Base-by-base conservation (phyloP, 2,329 filamentous ascomycete species). In the Cordyceps cateniannulata region DNA sequence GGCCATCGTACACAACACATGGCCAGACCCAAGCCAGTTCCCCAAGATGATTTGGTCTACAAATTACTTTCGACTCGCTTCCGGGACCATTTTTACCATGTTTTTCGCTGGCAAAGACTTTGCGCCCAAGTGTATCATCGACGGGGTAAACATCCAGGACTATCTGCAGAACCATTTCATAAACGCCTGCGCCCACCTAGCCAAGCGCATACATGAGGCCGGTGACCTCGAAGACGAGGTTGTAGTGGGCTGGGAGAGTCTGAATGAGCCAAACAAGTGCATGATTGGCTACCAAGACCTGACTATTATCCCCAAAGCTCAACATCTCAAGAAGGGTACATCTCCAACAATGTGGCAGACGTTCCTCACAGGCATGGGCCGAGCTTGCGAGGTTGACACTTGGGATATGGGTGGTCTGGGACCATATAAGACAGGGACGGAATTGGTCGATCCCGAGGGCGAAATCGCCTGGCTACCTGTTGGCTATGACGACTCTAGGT, bases 11-110 rank as follows among this genome's bases (percentile, higher is more conserved):
- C 95, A 99, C 58, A 99, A 98, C 69, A 96, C 90, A 2, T 97
- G 91, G 70, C 86, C 90, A 10, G 84, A 96, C 22, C 91, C 93
- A 9, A 87, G 87, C 27, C 82, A 87, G 1, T 99, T 93, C 66
- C 95, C 95, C 25, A 98, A 97, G 77, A 99, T 99, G 96, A 93
- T 98, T 62, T 99, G 95, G 95, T 92, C 93, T 18, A 98, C 96
- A 56, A 99, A 99, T 72, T 99, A 99, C 74, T 89, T 86, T 63
- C 85, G 95, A 25, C 80, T 98, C 54, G 93, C 89, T 3, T 90
- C 88, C 54, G 91, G 93, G 66, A 93, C 91, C 50, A 91, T 98
- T 66, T 98, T 97, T 72, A 96, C 93, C 0, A 77, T 98, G 56
- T 99, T 96, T 77, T 99, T 96, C 72, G 93, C 83, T 9, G 95